Evolutionary conservation across 495 filamentous ascomycete genomes (phyloP).

Genomic region (Barbatosphaeria neglecta): DNA sequence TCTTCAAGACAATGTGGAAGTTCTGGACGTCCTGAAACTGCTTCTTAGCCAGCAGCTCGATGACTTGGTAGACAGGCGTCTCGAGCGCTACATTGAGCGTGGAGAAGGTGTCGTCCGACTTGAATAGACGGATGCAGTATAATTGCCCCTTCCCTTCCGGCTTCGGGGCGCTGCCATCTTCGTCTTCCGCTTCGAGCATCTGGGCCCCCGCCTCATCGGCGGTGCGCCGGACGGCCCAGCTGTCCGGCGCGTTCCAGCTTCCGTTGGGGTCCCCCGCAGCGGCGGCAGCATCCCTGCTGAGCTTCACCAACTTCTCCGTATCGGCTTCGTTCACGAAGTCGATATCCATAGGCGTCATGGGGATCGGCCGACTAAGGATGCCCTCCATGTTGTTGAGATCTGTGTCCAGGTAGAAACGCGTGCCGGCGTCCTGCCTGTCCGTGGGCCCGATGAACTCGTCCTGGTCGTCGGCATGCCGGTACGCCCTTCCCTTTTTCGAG

Average conservation of each 20-base stretch:
- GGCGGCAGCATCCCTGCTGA: conserved; percentile 12
- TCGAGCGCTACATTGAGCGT: conserved; percentile 73
- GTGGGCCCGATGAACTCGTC: conserved; percentile 36
- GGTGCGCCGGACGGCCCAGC: conserved; percentile 72
- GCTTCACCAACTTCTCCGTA: conserved; percentile 23
- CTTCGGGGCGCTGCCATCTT: conserved; percentile 47
- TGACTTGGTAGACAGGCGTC: conserved; percentile 72
- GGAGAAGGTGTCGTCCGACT: conserved; percentile 84
- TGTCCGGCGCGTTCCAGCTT: conserved; percentile 82
- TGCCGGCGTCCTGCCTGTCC: conserved; percentile 28
- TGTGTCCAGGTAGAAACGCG: conserved; percentile 63
- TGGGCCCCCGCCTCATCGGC: conserved; percentile 42
- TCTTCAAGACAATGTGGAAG: conserved; percentile 89
- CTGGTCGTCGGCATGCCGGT: conserved; percentile 27
- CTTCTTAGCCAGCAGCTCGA: conserved; percentile 76
- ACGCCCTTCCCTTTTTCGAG: conserved; percentile 30
- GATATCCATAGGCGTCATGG: conserved; percentile 49
- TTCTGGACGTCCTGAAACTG: conserved; percentile 84
- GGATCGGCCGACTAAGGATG: conserved; percentile 57
- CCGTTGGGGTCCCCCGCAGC: conserved; percentile 21
- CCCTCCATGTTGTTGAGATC: conserved; percentile 75
- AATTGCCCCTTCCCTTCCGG: conserved; percentile 53
- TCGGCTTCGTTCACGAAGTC: conserved; percentile 42
- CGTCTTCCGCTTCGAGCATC: conserved; percentile 44
- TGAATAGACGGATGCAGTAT: conserved; percentile 94